Evolutionary conservation across 2,329 filamentous ascomycete species (phyloP).

Genomic region (Pleomassaria siparia): DNA sequence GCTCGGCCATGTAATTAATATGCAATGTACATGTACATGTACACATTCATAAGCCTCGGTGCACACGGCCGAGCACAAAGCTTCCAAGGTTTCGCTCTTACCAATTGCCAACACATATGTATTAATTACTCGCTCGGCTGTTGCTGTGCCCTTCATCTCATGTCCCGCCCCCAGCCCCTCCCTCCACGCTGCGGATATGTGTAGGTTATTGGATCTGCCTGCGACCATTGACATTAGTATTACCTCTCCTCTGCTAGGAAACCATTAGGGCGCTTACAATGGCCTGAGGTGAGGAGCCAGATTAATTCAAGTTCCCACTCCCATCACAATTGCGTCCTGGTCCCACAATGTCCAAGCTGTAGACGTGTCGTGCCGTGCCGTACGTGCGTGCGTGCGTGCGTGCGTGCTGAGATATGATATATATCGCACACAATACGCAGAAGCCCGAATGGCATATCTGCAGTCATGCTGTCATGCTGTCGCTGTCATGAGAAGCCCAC

Average conservation of each 20-base stretch:
- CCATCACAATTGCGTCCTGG: neutral
- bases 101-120: conserved; percentile 17
- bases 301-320: too few species aligned
- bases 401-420: conserved; percentile 22
- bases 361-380: neutral
- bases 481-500: too few species aligned
- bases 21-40: neutral
- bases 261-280: neutral
- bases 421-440: conserved; percentile 18
- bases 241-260: neutral
- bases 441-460: conserved; percentile 12
- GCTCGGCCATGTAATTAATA: neutral
- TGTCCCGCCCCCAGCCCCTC: conserved; percentile 38
- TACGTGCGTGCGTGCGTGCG: neutral
- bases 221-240: conserved; percentile 24
- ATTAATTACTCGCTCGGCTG: conserved; percentile 34
- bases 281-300: too few species aligned
- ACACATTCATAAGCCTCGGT: conserved; percentile 23
- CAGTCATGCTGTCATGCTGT: conserved; percentile 6
- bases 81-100: conserved; percentile 9
- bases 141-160: conserved; percentile 28
- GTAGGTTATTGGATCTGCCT: conserved; percentile 21
- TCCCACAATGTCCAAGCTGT: neutral
- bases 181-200: conserved; percentile 28
- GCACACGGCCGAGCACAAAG: conserved; percentile 35